A percentile compares a stretch with the other conserved stretches of the same genome.
These are phyloP conservation scores for Syzygium oleosum DNA, from an alignment of 345 rosid genomes.

Conservation along the genomic window DNA sequence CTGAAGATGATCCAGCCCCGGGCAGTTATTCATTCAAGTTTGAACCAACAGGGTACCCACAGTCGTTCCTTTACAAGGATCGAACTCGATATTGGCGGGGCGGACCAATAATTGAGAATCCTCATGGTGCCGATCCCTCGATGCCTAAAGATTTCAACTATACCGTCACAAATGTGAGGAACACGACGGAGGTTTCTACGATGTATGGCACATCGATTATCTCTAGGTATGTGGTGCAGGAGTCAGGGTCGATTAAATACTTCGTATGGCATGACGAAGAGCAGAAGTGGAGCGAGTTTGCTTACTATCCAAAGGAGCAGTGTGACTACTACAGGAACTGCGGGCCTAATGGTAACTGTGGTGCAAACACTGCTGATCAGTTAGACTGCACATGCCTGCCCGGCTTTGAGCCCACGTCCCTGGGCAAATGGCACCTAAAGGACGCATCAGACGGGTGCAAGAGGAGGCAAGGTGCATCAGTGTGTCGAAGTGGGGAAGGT, in stretches of 20 bases:
- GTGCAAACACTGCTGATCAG: conserved; percentile 4
- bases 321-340: conserved; percentile 49
- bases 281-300: conserved; percentile 31
- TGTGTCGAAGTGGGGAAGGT: conserved; percentile 31
- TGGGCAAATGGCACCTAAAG: conserved; percentile 23
- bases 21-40: conserved; percentile 36
- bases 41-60: conserved; percentile 35
- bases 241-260: conserved; percentile 27
- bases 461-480: conserved; percentile 13
- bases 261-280: conserved; percentile 34
- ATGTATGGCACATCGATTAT: conserved; percentile 11
- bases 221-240: conserved; percentile 34
- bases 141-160: fast-evolving
- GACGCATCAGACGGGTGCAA: conserved; percentile 36
- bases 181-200: conserved; percentile 15
- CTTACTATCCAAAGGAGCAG: conserved; percentile 38
- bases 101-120: too few species aligned
- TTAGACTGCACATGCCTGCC: conserved; percentile 49
- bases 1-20: conserved; percentile 32
- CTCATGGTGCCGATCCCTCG: too few species aligned
- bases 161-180: conserved; percentile 3
- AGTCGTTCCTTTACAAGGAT: conserved; percentile 36
- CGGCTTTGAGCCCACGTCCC: conserved; percentile 38
- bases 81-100: conserved; percentile 22
- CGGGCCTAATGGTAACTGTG: conserved; percentile 38